Percentiles rank a stretch among this genome's conserved stretches.
These are phyloP conservation scores for Aspergillus egyptiacus DNA, from an alignment of 495 filamentous ascomycete species.

Conservation along the genomic window DNA sequence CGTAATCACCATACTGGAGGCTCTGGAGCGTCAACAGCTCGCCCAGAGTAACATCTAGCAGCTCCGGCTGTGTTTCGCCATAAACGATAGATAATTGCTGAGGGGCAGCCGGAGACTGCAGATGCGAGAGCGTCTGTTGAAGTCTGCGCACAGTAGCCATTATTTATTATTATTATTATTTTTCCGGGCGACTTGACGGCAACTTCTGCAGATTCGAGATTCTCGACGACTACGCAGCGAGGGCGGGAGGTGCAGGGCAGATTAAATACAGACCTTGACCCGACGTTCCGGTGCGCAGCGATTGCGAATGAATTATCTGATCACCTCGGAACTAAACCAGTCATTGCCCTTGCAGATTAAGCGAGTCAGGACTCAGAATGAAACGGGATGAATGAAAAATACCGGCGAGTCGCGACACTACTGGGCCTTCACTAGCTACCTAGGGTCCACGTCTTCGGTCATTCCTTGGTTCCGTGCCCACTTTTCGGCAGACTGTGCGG, in stretches of 20 bases:
- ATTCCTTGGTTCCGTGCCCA: conserved; percentile 1
- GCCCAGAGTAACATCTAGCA: conserved; percentile 57
- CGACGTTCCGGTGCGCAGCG: neutral
- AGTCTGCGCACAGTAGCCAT: conserved; percentile 35
- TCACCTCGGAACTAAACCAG: conserved; percentile 8
- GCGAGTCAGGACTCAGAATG: neutral
- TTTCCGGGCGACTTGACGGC: neutral
- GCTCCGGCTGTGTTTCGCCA: conserved; percentile 52
- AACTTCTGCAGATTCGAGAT: neutral
- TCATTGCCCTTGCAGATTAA: conserved; percentile 1
- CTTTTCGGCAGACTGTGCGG: conserved; percentile 1
- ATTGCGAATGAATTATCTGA: neutral
- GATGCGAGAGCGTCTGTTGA: conserved; percentile 35
- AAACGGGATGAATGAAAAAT: neutral
- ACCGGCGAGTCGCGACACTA: neutral
- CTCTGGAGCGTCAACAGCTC: conserved; percentile 58
- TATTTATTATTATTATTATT: no score
- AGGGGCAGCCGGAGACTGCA: conserved; percentile 19
- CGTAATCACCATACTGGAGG: conserved; percentile 50
- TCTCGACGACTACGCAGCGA: neutral
- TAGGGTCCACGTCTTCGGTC: neutral
- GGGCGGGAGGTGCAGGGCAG: neutral
- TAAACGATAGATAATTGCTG: conserved; percentile 47
- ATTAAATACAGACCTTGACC: conserved; percentile 15
- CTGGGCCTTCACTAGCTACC: neutral